These are phyloP conservation scores for Thermothelomyces thermophilus DNA, from an alignment of 2,329 filamentous ascomycete genomes.

Conservation along the genomic window DNA sequence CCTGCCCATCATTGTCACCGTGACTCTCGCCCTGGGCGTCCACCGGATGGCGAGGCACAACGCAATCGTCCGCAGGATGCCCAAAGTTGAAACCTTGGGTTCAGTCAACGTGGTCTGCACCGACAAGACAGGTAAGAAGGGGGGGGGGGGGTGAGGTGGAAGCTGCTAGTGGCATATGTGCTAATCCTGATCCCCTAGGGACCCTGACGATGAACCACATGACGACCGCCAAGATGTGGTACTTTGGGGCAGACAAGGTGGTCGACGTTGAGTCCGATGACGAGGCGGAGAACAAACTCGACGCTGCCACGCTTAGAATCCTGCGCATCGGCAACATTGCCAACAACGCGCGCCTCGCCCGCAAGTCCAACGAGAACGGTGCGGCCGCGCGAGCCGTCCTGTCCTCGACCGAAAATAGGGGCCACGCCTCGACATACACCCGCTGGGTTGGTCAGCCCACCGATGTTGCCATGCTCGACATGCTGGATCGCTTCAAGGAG, in stretches of 20 bases:
- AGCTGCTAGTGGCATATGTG: not conserved
- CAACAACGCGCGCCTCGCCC: constrained; percentile 81
- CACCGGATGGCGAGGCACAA: constrained; percentile 93
- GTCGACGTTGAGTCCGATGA: constrained; percentile 50
- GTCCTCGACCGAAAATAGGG: constrained; percentile 72
- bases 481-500: constrained; percentile 84
- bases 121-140: constrained; percentile 72
- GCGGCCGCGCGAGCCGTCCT: constrained; percentile 72
- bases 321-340: constrained; percentile 92
- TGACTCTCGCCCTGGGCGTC: constrained; percentile 89
- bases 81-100: constrained; percentile 93
- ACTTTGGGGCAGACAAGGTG: constrained; percentile 61
- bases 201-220: constrained; percentile 97
- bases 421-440: constrained; percentile 59
- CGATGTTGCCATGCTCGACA: constrained; percentile 91
- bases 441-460: constrained; percentile 96
- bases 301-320: constrained; percentile 70
- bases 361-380: constrained; percentile 60
- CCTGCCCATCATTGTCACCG: constrained; percentile 94
- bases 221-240: constrained; percentile 96
- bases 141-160: too few relatives aligned
- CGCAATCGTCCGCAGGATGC: constrained; percentile 90
- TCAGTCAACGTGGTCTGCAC: constrained; percentile 99
- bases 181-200: constrained; percentile 42
- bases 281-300: constrained; percentile 52